phyloP scores from a whole-genome alignment of 1,139 yeast species.

The Yamadazyma buinensis region DNA sequence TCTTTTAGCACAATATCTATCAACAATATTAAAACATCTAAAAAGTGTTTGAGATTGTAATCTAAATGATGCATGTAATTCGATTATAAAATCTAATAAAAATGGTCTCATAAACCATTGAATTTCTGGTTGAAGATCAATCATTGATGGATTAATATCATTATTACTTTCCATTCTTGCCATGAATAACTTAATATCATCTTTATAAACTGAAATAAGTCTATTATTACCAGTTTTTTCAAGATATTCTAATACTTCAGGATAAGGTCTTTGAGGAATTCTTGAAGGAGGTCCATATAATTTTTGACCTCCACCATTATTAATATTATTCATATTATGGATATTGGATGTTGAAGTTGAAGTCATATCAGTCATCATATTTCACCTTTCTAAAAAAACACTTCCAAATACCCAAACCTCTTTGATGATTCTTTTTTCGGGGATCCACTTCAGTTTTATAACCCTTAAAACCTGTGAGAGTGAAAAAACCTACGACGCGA shows the following conservation, averaged over 20 bases:
- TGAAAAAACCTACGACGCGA: too few species aligned
- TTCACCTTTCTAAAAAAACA: too few species aligned
- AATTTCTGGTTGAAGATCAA: slow-evolving; percentile 87
- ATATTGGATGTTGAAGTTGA: too few species aligned
- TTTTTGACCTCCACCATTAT: background rate
- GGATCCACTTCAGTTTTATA: too few species aligned
- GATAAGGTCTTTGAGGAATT: slow-evolving; percentile 35
- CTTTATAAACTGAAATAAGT: slow-evolving; percentile 10
- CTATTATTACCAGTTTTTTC: slow-evolving; percentile 19
- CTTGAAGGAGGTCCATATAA: slow-evolving; percentile 42
- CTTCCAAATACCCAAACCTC: too few species aligned
- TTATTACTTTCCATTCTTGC: slow-evolving; percentile 29
- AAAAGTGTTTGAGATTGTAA: slow-evolving; percentile 78
- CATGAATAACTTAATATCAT: slow-evolving; percentile 27
- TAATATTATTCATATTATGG: slow-evolving; percentile 6
- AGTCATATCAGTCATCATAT: too few species aligned
- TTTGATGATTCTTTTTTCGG: too few species aligned
- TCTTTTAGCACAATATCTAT: slow-evolving; percentile 86
- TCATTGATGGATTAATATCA: slow-evolving; percentile 61
- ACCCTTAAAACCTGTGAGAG: too few species aligned
- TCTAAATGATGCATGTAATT: slow-evolving; percentile 73
- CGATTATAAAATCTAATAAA: slow-evolving; percentile 76
- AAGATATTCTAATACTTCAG: slow-evolving; percentile 40
- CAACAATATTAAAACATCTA: slow-evolving; percentile 76
- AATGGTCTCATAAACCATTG: slow-evolving; percentile 93